phyloP scores from a whole-genome alignment of 2,329 filamentous ascomycete genomes.

The Colletotrichum somersetense region DNA sequence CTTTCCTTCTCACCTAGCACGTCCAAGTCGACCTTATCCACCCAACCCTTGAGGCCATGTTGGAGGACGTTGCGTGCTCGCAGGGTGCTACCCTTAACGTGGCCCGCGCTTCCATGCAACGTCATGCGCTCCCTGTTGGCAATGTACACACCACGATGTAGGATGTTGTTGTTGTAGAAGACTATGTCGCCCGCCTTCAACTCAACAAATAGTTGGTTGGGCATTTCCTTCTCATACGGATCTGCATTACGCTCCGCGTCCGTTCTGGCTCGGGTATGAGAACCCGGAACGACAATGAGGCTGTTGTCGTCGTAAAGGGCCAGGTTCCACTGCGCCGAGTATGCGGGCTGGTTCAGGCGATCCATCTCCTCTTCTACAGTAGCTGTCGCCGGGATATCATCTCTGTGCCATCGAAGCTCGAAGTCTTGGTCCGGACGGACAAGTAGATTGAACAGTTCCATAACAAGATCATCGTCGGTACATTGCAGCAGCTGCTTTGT shows the following conservation, averaged over 20 bases:
- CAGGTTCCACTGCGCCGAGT: conserved; percentile 90
- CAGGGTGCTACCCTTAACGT: conserved; percentile 64
- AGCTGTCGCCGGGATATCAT: conserved; percentile 80
- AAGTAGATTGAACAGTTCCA: conserved; percentile 91
- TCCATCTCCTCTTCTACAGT: conserved; percentile 74
- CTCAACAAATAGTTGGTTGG: conserved; percentile 73
- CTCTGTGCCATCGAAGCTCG: conserved; percentile 85
- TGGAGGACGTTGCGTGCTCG: conserved; percentile 80
- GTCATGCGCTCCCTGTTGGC: conserved; percentile 73
- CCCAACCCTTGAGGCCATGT: conserved; percentile 79
- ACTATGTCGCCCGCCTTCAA: conserved; percentile 82
- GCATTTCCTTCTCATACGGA: conserved; percentile 72
- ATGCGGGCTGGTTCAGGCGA: conserved; percentile 70
- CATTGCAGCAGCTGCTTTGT: conserved; percentile 73
- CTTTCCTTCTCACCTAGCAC: conserved; percentile 58
- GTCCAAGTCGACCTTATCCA: conserved; percentile 69
- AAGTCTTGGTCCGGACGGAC: conserved; percentile 80
- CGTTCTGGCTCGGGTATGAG: conserved; percentile 79
- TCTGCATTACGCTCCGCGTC: conserved; percentile 75
- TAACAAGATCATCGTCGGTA: conserved; percentile 75
- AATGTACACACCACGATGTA: conserved; percentile 79
- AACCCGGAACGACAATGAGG: conserved; percentile 82
- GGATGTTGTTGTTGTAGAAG: conserved; percentile 92
- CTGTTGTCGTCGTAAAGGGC: conserved; percentile 81
- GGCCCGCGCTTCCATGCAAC: conserved; percentile 79